These are phyloP conservation scores for Aurinia saxatilis DNA, from an alignment of 345 rosid species.

Conservation along the genomic window DNA sequence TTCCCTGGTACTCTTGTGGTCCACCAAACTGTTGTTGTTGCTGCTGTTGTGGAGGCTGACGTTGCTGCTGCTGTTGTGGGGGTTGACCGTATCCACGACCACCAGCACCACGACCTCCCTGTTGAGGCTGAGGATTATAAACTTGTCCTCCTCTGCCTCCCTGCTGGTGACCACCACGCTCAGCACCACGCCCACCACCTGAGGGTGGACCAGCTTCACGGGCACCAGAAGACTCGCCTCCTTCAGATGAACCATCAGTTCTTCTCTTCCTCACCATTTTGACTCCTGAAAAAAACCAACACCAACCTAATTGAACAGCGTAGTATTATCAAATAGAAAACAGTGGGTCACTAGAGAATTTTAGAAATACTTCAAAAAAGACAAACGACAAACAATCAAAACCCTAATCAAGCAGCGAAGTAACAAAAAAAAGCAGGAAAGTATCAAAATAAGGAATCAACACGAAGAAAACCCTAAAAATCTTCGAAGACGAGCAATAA, in stretches of 20 bases:
- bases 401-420: not conserved
- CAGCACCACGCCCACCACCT: slow-evolving; percentile 54
- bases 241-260: slow-evolving; percentile 43
- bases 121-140: slow-evolving; percentile 52
- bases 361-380: too few species aligned
- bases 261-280: slow-evolving; percentile 77
- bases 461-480: slow-evolving; percentile 6
- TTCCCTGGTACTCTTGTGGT: slow-evolving; percentile 51
- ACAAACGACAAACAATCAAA: not conserved
- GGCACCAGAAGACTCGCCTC: slow-evolving; percentile 65
- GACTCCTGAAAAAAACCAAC: slow-evolving; percentile 20
- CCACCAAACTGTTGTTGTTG: slow-evolving; percentile 49
- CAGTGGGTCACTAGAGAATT: not conserved
- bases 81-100: slow-evolving; percentile 54
- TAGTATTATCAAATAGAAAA: not conserved
- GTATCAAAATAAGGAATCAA: not conserved
- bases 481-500: not conserved
- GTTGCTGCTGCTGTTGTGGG: slow-evolving; percentile 37
- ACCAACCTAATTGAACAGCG: not conserved
- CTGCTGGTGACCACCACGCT: slow-evolving; percentile 39
- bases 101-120: slow-evolving; percentile 61
- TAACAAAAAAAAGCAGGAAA: not conserved
- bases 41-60: slow-evolving; percentile 38
- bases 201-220: slow-evolving; percentile 40
- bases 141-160: slow-evolving; percentile 45